Evolutionary conservation across 2,329 filamentous ascomycete genomes (phyloP).

Genomic region (Fulvia fulva): DNA sequence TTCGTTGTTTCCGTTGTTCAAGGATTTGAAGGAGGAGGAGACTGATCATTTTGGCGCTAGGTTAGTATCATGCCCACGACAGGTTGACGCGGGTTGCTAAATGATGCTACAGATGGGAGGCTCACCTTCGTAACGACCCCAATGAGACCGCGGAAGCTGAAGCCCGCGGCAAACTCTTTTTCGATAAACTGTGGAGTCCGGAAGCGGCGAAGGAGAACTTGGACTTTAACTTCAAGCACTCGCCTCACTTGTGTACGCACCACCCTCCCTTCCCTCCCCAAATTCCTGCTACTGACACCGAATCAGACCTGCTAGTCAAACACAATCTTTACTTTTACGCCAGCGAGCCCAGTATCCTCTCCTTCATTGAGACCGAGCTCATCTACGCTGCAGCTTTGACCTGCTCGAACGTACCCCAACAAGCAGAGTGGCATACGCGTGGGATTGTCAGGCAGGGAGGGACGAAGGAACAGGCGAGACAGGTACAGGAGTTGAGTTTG

Average conservation of each 20-base stretch:
- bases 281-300: background rate
- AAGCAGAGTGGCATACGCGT: slow-evolving; percentile 15
- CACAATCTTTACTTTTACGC: slow-evolving; percentile 5
- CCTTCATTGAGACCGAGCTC: slow-evolving; percentile 11
- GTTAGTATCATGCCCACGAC: background rate
- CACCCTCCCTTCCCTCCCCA: background rate
- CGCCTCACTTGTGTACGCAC: slow-evolving; percentile 6
- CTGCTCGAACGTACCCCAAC: slow-evolving; percentile 8
- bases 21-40: slow-evolving; percentile 13
- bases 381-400: slow-evolving; percentile 11
- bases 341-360: slow-evolving; percentile 6
- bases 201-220: slow-evolving; percentile 5
- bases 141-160: background rate
- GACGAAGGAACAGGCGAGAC: slow-evolving; percentile 9
- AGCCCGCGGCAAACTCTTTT: slow-evolving; percentile 2
- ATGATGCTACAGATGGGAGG: background rate
- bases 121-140: background rate
- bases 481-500: slow-evolving; percentile 13
- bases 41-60: slow-evolving; percentile 11
- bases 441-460: slow-evolving; percentile 15
- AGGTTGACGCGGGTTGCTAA: too few relatives aligned
- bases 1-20: slow-evolving; percentile 13
- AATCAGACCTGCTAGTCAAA: slow-evolving; percentile 3
- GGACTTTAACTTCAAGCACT: slow-evolving; percentile 13
- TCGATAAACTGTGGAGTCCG: slow-evolving; percentile 8